Base-by-base conservation (phyloP, 2,329 filamentous ascomycete species). In the Calonectria montana region DNA sequence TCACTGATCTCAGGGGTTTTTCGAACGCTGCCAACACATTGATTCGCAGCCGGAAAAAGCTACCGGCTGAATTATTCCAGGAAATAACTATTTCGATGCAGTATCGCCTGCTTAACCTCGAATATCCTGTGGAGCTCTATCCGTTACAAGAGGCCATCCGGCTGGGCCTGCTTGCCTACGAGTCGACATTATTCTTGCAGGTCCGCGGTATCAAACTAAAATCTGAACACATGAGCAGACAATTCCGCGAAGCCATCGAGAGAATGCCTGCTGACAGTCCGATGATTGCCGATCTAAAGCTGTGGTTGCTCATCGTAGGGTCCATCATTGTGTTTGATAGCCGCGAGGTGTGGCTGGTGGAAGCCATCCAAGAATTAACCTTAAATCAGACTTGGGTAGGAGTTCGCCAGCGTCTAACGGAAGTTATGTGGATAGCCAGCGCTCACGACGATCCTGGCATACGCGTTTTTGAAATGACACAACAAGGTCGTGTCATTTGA, bases 61-160 rank as follows among this genome's bases (percentile, higher is more conserved):
- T 82, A 8, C 72, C 71, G 1, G 76, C 80, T 0, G 73, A 77
- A 15, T 50, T 78, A 2, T 81, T 80, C 55, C 79, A 80, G 18
- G 80, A 82, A 63, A 77, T 80, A 0, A 76, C 81, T 71, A 63
- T 81, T 0, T 81, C 81, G 0, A 74, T 81, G 0, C 81, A 82
- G 47, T 82, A 82, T 41, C 75, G 81, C 0, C 68, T 82, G 1
- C 61, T 82, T 2, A 70, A 72, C 0, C 76, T 82, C 3, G 71
- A 76, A 15, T 77, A 79, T 45, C 47, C 74, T 0, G 23, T 53
- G 0, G 69, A 75, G 10, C 6, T 63, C 3, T 10, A 71, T 1
- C 73, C 71, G 1, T 37, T 79, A 5, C 65, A 78, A 18, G 78
- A 80, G 55, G 72, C 77, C 0, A 48, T 79, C 15, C 76, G 79